Evolutionary conservation across 306 rosid genomes (phyloP).

Genomic region (Castanopsis chinensis): DNA sequence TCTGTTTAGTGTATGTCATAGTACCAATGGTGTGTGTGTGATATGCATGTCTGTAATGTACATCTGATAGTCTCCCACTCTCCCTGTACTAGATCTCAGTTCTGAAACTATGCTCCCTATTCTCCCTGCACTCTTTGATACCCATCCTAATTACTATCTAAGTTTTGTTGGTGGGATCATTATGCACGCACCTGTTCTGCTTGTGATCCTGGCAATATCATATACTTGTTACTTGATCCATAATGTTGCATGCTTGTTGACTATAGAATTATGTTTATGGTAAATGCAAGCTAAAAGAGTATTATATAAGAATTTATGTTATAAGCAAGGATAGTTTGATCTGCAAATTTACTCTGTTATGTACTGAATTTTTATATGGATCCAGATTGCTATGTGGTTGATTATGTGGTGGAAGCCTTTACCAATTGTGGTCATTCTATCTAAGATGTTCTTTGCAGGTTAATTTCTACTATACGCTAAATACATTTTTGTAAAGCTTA

Average conservation of each 20-base stretch:
- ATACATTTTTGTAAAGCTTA: background rate
- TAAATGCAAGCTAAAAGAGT: background rate
- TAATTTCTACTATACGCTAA: slow-evolving; percentile 6
- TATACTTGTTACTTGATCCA: background rate
- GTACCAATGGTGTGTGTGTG: background rate
- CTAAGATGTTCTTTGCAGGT: slow-evolving; percentile 97
- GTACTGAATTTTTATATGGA: slow-evolving; percentile 11
- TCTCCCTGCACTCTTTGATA: background rate
- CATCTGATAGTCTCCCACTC: background rate
- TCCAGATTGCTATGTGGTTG: slow-evolving; percentile 86
- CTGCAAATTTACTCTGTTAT: background rate
- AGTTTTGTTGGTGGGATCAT: background rate
- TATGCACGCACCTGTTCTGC: too few relatives aligned
- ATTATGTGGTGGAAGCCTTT: slow-evolving; percentile 90
- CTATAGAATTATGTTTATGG: background rate
- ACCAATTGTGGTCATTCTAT: slow-evolving; percentile 46
- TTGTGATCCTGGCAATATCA: background rate
- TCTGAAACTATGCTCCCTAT: background rate
- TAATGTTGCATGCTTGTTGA: background rate
- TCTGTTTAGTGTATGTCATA: too few relatives aligned
- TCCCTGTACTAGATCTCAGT: background rate
- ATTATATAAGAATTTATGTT: background rate
- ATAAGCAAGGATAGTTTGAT: background rate
- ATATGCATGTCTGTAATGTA: background rate
- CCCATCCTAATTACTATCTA: background rate